Conservation (phyloP, 2,329 filamentous ascomycete genomes). For the Leptosphaerulina australis region DNA sequence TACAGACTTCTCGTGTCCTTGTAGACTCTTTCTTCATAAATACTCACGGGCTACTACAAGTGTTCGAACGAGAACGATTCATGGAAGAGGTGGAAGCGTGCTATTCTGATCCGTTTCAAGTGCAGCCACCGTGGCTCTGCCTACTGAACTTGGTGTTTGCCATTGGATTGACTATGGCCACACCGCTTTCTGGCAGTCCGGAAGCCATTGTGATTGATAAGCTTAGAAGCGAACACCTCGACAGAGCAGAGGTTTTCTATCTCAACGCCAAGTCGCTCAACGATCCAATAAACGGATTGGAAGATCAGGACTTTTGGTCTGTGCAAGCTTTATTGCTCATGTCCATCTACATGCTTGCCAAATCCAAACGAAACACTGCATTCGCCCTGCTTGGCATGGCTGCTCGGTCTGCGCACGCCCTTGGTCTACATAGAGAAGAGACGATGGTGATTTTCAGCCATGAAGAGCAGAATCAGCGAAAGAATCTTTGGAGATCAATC, state of each 20-base stretch:
- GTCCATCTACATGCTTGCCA: conserved; percentile 67
- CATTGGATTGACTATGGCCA: conserved; percentile 65
- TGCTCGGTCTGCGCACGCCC: conserved; percentile 65
- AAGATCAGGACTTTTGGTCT: conserved; percentile 69
- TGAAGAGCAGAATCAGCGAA: conserved; percentile 56
- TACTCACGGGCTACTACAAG: conserved; percentile 66
- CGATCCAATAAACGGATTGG: conserved; percentile 58
- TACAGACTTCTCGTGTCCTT: conserved; percentile 60
- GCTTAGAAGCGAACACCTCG: conserved; percentile 56
- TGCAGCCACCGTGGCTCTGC: conserved; percentile 61
- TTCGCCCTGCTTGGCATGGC: conserved; percentile 68
- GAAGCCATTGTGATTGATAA: conserved; percentile 60
- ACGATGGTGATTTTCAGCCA: conserved; percentile 60
- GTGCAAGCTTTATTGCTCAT: conserved; percentile 69
- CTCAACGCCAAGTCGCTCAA: conserved; percentile 62
- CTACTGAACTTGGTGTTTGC: conserved; percentile 67
- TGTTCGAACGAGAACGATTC: conserved; percentile 62
- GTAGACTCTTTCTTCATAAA: conserved; percentile 67
- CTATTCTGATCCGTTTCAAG: conserved; percentile 60
- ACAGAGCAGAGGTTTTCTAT: conserved; percentile 68
- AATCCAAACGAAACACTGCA: conserved; percentile 67
- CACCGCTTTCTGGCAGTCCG: conserved; percentile 56
- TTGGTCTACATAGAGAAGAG: conserved; percentile 68
- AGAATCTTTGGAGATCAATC: conserved; percentile 68
- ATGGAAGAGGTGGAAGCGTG: conserved; percentile 58